These are phyloP conservation scores for Passiflora organensis DNA, from an alignment of 345 rosid genomes.

Conservation along the genomic window DNA sequence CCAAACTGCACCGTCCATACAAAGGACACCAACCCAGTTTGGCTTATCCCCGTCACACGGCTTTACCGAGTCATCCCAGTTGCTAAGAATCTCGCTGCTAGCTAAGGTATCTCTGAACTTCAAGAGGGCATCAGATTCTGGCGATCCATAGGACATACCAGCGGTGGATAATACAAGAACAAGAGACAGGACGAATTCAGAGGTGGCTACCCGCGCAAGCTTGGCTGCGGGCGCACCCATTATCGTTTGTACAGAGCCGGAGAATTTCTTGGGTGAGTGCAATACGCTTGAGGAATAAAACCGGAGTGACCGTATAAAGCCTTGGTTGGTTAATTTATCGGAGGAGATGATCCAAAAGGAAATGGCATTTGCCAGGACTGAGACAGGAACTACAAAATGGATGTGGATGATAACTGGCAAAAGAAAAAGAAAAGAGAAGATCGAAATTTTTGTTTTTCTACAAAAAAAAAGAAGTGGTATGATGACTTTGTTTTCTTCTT, in stretches of 20 bases:
- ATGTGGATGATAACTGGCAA: not conserved
- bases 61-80: constrained; percentile 34
- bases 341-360: not conserved
- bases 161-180: not conserved
- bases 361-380: not conserved
- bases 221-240: constrained; percentile 24
- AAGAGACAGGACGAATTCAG: not conserved
- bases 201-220: constrained; percentile 17
- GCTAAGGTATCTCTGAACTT: constrained; percentile 13
- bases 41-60: constrained; percentile 38
- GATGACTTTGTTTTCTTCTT: no score
- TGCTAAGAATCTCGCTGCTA: constrained; percentile 1
- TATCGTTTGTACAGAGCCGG: not conserved
- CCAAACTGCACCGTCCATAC: constrained; percentile 36
- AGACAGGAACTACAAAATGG: no score
- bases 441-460: not conserved
- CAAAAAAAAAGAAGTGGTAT: no score
- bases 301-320: no score
- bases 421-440: not conserved
- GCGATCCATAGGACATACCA: not conserved
- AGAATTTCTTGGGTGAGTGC: not conserved
- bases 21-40: constrained; percentile 63
- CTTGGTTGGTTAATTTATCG: not conserved
- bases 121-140: constrained; percentile 14
- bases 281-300: not conserved